A percentile compares a stretch with the other conserved stretches of the same genome.
Conservation (phyloP, 768 basidiomycete species). For the Pleurotus giganteus region DNA sequence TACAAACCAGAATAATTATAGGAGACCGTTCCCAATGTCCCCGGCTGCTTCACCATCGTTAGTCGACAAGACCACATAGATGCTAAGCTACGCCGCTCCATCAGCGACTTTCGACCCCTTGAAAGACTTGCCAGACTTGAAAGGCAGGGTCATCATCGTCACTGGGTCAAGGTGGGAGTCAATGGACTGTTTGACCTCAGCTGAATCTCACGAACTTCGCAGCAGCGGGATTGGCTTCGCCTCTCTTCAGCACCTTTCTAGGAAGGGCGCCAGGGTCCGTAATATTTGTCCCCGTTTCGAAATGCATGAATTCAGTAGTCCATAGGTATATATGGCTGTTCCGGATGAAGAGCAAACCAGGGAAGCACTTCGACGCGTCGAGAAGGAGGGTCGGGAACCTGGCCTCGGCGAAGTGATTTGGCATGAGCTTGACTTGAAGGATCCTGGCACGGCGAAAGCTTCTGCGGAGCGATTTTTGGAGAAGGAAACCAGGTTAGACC, state of each 20-base stretch:
- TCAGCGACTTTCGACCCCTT: conserved; percentile 22
- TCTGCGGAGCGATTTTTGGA: conserved; percentile 34
- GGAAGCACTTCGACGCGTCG: conserved; percentile 30
- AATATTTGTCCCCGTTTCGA: conserved; percentile 7
- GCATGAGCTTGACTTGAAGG: conserved; percentile 37
- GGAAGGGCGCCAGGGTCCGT: conserved; percentile 42
- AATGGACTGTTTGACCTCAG: neutral
- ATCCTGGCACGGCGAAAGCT: conserved; percentile 29
- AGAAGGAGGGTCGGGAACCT: conserved; percentile 27
- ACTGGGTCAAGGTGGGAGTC: conserved; percentile 43
- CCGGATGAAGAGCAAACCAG: conserved; percentile 29
- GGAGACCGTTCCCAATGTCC: neutral
- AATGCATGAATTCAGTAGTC: too few relatives aligned
- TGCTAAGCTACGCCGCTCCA: neutral
- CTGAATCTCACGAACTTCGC: conserved; percentile 13
- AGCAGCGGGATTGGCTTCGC: conserved; percentile 37
- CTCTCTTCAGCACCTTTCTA: conserved; percentile 34
- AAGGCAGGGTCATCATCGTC: conserved; percentile 44
- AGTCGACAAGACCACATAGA: neutral
- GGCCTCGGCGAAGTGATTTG: conserved; percentile 27
- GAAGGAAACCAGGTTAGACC: conserved; percentile 41
- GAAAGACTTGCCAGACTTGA: conserved; percentile 43
- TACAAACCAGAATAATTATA: neutral
- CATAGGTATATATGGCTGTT: conserved; percentile 28
- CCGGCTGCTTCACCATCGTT: too few relatives aligned